Evolutionary conservation across 139 green algal species (phyloP).

Genomic region (Coelastrella sp.): DNA sequence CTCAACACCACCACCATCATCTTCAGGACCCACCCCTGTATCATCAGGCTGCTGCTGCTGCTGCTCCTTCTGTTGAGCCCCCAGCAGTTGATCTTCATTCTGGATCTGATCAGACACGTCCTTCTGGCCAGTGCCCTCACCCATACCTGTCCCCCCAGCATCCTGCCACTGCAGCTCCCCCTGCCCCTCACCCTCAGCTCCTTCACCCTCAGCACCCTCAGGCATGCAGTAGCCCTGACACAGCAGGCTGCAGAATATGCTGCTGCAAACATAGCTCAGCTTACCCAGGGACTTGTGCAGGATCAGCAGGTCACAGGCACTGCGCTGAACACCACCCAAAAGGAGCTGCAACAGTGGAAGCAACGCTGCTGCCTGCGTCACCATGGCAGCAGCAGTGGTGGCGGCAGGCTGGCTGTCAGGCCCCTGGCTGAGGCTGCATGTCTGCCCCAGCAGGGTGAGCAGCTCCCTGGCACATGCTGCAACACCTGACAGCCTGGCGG

Average conservation of each 20-base stretch:
- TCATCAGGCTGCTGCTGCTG: slow-evolving; percentile 50
- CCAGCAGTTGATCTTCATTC: slow-evolving; percentile 96
- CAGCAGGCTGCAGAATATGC: slow-evolving; percentile 83
- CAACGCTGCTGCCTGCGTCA: slow-evolving; percentile 43
- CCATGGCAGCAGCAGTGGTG: neutral
- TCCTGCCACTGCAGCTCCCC: slow-evolving; percentile 50
- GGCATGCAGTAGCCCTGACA: slow-evolving; percentile 93
- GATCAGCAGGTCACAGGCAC: slow-evolving; percentile 57
- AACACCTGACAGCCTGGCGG: slow-evolving; percentile 3
- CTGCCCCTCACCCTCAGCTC: neutral
- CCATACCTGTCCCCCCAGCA: slow-evolving; percentile 76
- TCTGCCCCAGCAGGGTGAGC: neutral
- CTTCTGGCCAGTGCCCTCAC: slow-evolving; percentile 76
- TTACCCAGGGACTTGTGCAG: slow-evolving; percentile 82
- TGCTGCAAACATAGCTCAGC: slow-evolving; percentile 84
- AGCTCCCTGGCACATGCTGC: neutral
- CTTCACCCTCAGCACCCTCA: slow-evolving; percentile 63
- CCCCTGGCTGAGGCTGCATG: slow-evolving; percentile 20
- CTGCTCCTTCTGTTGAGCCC: slow-evolving; percentile 76
- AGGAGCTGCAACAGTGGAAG: slow-evolving; percentile 67
- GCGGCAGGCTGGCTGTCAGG: neutral
- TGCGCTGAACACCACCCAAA: slow-evolving; percentile 55
- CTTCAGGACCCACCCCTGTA: slow-evolving; percentile 57
- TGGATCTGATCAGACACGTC: slow-evolving; percentile 96
- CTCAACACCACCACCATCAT: slow-evolving; percentile 89